Percentiles rank a stretch among this genome's conserved stretches.
Conservation (phyloP, 1,139 yeast species). For the Sugiyamaella xylanicola region DNA sequence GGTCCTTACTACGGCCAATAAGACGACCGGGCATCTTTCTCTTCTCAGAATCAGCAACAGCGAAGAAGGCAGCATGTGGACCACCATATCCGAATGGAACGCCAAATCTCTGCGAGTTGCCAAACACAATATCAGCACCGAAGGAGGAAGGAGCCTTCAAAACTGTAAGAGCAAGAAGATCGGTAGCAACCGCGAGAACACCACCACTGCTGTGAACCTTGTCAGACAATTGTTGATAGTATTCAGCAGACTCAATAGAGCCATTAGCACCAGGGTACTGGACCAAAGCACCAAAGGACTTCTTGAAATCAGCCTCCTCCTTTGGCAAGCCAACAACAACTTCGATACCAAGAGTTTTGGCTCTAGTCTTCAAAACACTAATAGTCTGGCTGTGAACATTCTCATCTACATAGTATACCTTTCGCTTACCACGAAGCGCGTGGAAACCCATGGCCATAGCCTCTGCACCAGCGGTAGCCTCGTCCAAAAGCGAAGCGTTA, state of each 20-base stretch:
- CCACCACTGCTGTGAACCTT: constrained; percentile 72
- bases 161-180: constrained; percentile 82
- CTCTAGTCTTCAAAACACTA: constrained; percentile 76
- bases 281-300: constrained; percentile 77
- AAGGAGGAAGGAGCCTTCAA: constrained; percentile 80
- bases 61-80: constrained; percentile 97
- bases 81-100: constrained; percentile 98
- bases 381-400: constrained; percentile 85
- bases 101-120: constrained; percentile 94
- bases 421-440: constrained; percentile 65
- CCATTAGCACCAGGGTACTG: constrained; percentile 95
- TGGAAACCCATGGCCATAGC: constrained; percentile 88
- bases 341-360: constrained; percentile 70
- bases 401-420: constrained; percentile 69
- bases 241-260: constrained; percentile 49
- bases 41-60: constrained; percentile 74
- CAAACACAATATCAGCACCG: constrained; percentile 92
- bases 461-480: constrained; percentile 98
- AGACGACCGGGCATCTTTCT: constrained; percentile 96
- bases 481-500: constrained; percentile 91
- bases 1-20: constrained; percentile 89
- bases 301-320: constrained; percentile 49
- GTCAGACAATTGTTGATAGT: constrained; percentile 58
- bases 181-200: constrained; percentile 82
- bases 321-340: constrained; percentile 60